Percentiles rank a stretch among this genome's conserved stretches.
Conservation (phyloP, 2,329 filamentous ascomycete genomes). For the Knoxdaviesia proteae region DNA sequence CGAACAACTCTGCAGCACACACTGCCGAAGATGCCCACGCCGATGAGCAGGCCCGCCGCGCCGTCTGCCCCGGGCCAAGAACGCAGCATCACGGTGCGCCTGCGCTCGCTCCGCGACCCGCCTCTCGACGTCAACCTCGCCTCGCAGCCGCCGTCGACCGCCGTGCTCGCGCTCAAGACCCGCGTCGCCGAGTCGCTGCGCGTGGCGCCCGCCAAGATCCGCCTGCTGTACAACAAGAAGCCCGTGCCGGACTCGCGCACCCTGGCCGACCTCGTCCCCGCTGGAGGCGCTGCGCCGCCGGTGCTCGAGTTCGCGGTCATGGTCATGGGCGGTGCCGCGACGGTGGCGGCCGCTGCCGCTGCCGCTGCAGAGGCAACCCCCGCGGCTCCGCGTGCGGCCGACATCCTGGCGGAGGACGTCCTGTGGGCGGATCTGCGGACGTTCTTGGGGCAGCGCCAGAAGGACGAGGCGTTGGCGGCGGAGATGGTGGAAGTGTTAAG, state of each 20-base stretch:
- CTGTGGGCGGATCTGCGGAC: conserved; percentile 79
- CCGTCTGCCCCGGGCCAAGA: conserved; percentile 29
- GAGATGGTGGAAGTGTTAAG: conserved; percentile 48
- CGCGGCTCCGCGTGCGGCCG: conserved; percentile 31
- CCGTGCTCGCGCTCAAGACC: conserved; percentile 59
- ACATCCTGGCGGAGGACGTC: conserved; percentile 41
- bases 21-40: conserved; percentile 44
- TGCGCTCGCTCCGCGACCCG: conserved; percentile 63
- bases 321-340: conserved; percentile 53
- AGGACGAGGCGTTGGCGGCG: conserved; percentile 45
- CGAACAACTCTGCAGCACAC: conserved; percentile 32
- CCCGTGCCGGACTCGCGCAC: conserved; percentile 61
- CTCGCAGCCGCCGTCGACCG: conserved; percentile 43
- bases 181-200: conserved; percentile 41
- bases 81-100: conserved; percentile 32
- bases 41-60: conserved; percentile 27
- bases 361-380: conserved; percentile 7
- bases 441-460: conserved; percentile 60
- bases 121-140: conserved; percentile 46
- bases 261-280: conserved; percentile 43
- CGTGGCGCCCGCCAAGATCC: conserved; percentile 58
- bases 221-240: conserved; percentile 73
- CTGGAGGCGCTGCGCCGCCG: conserved; percentile 21
- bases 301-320: conserved; percentile 67
- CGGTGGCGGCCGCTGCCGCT: conserved; percentile 15